These are phyloP conservation scores for Fraxinus latifolia DNA, from an alignment of 305 asterid species.

Conservation along the genomic window DNA sequence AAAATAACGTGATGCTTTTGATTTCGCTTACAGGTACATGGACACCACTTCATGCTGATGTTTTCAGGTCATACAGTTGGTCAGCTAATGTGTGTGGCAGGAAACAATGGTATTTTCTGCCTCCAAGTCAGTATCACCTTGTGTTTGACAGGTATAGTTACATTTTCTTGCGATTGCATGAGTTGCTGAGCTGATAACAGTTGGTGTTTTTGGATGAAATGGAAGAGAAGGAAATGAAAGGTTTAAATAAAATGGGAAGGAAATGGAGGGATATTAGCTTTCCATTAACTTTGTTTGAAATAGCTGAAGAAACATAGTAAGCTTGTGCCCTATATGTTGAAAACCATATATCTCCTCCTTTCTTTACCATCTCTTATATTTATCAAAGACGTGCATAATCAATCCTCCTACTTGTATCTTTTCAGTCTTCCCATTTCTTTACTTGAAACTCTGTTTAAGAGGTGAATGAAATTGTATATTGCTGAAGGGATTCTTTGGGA, in stretches of 20 bases:
- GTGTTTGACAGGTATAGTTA: constrained; percentile 63
- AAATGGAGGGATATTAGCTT: not conserved
- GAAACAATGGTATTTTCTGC: constrained; percentile 82
- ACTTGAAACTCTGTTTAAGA: not conserved
- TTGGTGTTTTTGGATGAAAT: not conserved
- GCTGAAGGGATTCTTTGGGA: not conserved
- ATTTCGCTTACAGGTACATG: constrained; percentile 62
- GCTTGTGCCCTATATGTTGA: not conserved
- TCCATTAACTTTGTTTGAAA: not conserved
- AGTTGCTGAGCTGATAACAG: not conserved
- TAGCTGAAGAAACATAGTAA: constrained; percentile 1
- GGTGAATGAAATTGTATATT: not conserved
- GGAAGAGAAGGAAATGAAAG: constrained; percentile 5
- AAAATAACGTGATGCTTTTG: not conserved
- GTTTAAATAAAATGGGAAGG: not conserved
- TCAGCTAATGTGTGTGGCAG: constrained; percentile 93
- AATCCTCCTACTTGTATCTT: not conserved
- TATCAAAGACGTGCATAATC: not conserved
- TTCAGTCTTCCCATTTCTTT: not conserved
- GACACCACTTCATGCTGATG: constrained; percentile 99
- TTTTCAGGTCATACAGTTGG: constrained; percentile 98
- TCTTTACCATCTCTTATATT: not conserved
- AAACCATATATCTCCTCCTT: not conserved
- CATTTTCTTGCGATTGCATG: not conserved
- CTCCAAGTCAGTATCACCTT: constrained; percentile 75